Percentiles rank a stretch among this genome's conserved stretches.
Evolutionary conservation across 192 early-diverging fungal genomes (phyloP).

Genomic region (Chytriomyces sp.): DNA sequence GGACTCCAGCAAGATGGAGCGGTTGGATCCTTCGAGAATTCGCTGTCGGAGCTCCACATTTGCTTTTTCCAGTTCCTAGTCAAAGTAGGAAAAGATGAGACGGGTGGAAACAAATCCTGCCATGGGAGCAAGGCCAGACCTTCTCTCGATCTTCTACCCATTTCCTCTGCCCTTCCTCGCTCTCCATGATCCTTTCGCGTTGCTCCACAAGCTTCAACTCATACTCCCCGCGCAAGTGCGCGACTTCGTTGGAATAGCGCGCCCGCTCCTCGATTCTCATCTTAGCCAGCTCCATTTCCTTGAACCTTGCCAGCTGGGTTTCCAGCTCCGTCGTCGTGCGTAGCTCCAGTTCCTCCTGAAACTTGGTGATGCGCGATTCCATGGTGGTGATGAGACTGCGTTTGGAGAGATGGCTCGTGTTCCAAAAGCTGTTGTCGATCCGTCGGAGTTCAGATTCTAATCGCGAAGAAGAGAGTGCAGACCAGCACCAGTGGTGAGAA

Average conservation of each 20-base stretch:
- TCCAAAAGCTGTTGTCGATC: neutral
- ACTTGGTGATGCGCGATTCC: slow-evolving; percentile 44
- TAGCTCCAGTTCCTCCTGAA: slow-evolving; percentile 46
- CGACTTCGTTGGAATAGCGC: slow-evolving; percentile 33
- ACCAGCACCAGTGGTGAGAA: neutral
- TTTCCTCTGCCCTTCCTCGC: slow-evolving; percentile 27
- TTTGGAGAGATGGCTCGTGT: neutral
- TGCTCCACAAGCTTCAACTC: slow-evolving; percentile 34
- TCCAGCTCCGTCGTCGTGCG: slow-evolving; percentile 34
- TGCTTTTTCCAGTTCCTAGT: neutral
- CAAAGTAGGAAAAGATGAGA: neutral
- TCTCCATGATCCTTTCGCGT: slow-evolving; percentile 8
- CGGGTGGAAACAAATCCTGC: no score
- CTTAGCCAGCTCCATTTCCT: slow-evolving; percentile 47
- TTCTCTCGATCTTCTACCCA: slow-evolving; percentile 43
- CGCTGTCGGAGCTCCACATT: slow-evolving; percentile 41
- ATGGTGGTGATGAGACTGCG: slow-evolving; percentile 16
- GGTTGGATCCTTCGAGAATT: slow-evolving; percentile 43
- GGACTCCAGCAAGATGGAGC: slow-evolving; percentile 36
- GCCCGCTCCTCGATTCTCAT: slow-evolving; percentile 50
- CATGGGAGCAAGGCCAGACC: neutral
- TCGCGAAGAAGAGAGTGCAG: neutral
- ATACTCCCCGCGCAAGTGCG: slow-evolving; percentile 17
- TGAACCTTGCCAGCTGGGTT: slow-evolving; percentile 39
- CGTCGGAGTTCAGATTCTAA: slow-evolving; percentile 17